Percentiles rank a stretch among this genome's conserved stretches.
Conservation (phyloP, 257 asterid species). For the Marsdenia floribunda region DNA sequence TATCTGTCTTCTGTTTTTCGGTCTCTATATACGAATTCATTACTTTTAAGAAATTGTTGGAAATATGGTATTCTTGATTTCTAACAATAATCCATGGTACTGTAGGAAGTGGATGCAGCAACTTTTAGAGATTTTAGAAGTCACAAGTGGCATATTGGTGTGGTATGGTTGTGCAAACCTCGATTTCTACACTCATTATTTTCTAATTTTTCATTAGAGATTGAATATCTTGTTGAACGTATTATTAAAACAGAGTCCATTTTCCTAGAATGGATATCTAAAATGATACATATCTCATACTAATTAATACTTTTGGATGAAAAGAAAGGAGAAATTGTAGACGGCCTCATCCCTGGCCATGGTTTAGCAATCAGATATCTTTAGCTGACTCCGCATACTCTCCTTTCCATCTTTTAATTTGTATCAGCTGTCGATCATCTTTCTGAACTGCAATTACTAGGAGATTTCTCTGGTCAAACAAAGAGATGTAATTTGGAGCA, state of each 20-base stretch:
- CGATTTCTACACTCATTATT: not conserved
- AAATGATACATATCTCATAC: not conserved
- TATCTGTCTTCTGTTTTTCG: too few relatives aligned
- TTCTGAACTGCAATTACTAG: not conserved
- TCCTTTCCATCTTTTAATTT: not conserved
- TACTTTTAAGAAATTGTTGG: conserved; percentile 1
- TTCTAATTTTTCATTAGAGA: not conserved
- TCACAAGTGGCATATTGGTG: conserved; percentile 84
- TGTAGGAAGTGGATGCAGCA: conserved; percentile 87
- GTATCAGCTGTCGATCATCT: not conserved
- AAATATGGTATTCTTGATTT: not conserved
- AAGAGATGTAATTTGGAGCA: not conserved
- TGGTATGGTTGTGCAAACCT: conserved; percentile 33
- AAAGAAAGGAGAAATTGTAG: not conserved
- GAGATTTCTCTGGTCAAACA: not conserved
- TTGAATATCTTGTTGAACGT: not conserved
- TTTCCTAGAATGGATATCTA: not conserved
- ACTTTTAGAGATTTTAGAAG: conserved; percentile 55
- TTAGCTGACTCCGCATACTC: not conserved
- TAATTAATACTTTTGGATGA: not conserved
- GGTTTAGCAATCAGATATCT: not conserved
- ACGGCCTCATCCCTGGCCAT: conserved; percentile 5
- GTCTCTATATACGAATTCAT: not conserved
- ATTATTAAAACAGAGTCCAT: not conserved
- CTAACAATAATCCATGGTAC: conserved; percentile 2